Evolutionary conservation across 208 protist species (phyloP).

Genomic region (Kentomonas sorsogonicus): DNA sequence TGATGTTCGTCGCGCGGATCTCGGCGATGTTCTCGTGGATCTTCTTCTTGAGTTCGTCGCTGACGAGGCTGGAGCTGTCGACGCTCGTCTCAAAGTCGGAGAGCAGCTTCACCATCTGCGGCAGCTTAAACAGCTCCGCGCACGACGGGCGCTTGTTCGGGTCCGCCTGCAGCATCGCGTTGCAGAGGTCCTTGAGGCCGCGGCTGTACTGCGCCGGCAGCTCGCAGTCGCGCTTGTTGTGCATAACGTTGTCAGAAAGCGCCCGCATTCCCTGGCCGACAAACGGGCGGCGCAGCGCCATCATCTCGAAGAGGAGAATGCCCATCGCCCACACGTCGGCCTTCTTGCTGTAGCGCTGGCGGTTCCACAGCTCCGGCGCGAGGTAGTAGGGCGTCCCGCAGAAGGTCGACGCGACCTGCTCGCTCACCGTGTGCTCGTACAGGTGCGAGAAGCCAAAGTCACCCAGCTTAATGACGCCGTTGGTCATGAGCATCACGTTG

Average conservation of each 20-base stretch:
- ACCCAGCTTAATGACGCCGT: conserved; percentile 77
- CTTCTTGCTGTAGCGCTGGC: conserved; percentile 90
- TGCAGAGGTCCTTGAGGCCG: conserved; percentile 54
- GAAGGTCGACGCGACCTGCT: conserved; percentile 72
- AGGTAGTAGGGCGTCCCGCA: conserved; percentile 91
- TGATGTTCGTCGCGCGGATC: conserved; percentile 33
- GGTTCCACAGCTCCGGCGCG: conserved; percentile 86
- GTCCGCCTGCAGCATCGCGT: conserved; percentile 48
- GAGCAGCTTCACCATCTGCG: conserved; percentile 51
- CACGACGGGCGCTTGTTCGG: conserved; percentile 43
- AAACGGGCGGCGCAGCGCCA: conserved; percentile 71
- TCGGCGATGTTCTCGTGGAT: conserved; percentile 46
- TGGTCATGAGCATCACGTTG: conserved; percentile 81
- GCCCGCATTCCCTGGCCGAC: conserved; percentile 68
- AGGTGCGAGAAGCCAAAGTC: conserved; percentile 83
- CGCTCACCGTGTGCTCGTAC: conserved; percentile 75
- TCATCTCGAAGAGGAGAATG: conserved; percentile 79
- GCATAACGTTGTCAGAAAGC: conserved; percentile 46
- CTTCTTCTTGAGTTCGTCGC: conserved; percentile 36
- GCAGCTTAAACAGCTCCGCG: conserved; percentile 45
- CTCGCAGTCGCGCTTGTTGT: conserved; percentile 52
- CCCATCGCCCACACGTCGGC: conserved; percentile 89
- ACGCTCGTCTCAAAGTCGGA: conserved; percentile 51
- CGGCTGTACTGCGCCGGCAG: conserved; percentile 53
- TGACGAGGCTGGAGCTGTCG: conserved; percentile 33